phyloP scores from a whole-genome alignment of 768 basidiomycete species.

The Candolleomyces eurysporus region DNA sequence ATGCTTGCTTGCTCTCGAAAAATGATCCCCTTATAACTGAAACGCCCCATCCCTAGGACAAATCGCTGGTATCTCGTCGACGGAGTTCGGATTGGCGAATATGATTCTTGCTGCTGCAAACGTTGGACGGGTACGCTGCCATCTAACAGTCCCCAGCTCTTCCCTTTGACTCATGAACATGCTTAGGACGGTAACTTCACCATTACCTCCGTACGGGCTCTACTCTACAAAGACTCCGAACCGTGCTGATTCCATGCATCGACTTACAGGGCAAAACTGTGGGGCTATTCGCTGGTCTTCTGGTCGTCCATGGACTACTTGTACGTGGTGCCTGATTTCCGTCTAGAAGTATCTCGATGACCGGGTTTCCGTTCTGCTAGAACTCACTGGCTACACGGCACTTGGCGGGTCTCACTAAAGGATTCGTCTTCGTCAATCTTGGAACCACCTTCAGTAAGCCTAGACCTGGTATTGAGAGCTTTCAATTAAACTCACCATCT shows the following conservation, averaged over 20 bases:
- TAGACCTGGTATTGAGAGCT: constrained; percentile 16
- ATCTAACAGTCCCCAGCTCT: not conserved
- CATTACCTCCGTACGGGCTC: constrained; percentile 44
- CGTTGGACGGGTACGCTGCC: constrained; percentile 44
- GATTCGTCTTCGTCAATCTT: constrained; percentile 86
- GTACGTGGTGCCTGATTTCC: constrained; percentile 29
- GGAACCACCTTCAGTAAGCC: constrained; percentile 63
- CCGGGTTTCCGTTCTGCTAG: constrained; percentile 21
- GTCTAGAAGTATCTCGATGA: not conserved
- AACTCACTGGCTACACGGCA: constrained; percentile 75
- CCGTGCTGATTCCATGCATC: not conserved
- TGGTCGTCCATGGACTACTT: constrained; percentile 75
- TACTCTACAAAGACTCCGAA: too few species aligned
- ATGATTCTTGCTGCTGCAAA: constrained; percentile 82
- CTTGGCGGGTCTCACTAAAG: constrained; percentile 69
- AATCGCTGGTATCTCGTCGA: constrained; percentile 82
- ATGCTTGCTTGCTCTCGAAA: constrained; percentile 12
- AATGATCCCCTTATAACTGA: too few species aligned
- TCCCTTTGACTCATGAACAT: constrained; percentile 1
- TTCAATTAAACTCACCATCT: not conserved
- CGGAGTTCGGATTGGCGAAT: constrained; percentile 76
- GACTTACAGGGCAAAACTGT: constrained; percentile 61
- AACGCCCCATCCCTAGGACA: constrained; percentile 44
- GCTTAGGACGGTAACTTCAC: constrained; percentile 53
- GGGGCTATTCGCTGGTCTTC: constrained; percentile 71